Percentiles rank a stretch among this genome's conserved stretches.
Conservation (phyloP, 192 early-diverging fungal genomes). For the Podila epicladia region DNA sequence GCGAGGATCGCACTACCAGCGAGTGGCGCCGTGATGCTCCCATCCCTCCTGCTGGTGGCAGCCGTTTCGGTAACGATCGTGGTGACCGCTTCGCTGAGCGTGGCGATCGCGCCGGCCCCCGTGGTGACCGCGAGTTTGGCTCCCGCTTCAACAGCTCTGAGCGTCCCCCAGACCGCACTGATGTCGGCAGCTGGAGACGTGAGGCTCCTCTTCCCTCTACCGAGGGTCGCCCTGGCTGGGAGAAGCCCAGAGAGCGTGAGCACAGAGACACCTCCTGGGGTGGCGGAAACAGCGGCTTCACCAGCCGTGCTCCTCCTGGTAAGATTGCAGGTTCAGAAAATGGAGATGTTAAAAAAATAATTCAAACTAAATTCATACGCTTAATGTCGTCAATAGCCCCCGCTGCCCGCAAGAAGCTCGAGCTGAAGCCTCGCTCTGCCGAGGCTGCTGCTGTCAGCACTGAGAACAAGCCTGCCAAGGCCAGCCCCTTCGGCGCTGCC, state of each 20-base stretch:
- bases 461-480: constrained; percentile 45
- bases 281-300: constrained; percentile 41
- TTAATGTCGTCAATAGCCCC: constrained; percentile 19
- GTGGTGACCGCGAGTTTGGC: constrained; percentile 40
- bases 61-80: constrained; percentile 51
- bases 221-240: constrained; percentile 49
- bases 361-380: not conserved
- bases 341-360: not conserved
- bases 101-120: constrained; percentile 23
- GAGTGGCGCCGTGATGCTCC: constrained; percentile 67
- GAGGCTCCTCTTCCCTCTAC: constrained; percentile 33
- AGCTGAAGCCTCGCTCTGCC: constrained; percentile 63
- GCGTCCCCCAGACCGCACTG: constrained; percentile 49
- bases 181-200: constrained; percentile 49
- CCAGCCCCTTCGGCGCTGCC: constrained; percentile 72
- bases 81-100: constrained; percentile 52
- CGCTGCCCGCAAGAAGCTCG: constrained; percentile 57
- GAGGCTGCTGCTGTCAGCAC: constrained; percentile 27
- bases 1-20: constrained; percentile 67
- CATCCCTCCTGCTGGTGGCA: constrained; percentile 46
- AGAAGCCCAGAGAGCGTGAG: constrained; percentile 52
- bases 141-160: constrained; percentile 44
- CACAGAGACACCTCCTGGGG: constrained; percentile 58
- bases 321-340: not conserved
- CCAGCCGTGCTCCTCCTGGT: constrained; percentile 31